phyloP scores from a whole-genome alignment of 2,329 filamentous ascomycete genomes.

The Cladosporium velox region DNA sequence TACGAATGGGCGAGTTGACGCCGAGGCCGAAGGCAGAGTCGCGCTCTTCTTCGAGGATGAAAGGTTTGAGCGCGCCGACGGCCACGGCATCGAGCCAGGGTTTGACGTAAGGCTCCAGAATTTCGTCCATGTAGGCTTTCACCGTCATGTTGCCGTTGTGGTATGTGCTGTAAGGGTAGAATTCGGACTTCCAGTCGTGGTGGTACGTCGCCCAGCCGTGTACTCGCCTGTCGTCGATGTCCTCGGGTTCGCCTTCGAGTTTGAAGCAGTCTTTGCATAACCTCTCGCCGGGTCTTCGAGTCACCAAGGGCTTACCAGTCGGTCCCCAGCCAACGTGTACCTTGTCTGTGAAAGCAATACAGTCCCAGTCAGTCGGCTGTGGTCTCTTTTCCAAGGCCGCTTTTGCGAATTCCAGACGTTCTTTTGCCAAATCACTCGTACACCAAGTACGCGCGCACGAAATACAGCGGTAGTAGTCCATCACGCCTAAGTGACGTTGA shows the following conservation, averaged over 20 bases:
- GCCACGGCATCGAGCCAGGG: slow-evolving; percentile 7
- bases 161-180: slow-evolving; percentile 7
- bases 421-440: not conserved
- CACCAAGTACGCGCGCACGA: slow-evolving; percentile 9
- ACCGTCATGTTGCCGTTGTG: slow-evolving; percentile 13
- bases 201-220: slow-evolving; percentile 10
- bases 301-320: not conserved
- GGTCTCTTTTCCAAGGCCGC: not conserved
- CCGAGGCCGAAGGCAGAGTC: not conserved
- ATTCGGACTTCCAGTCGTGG: slow-evolving; percentile 4
- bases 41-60: not conserved
- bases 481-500: not conserved
- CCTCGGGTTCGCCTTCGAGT: not conserved
- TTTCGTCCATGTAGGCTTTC: slow-evolving; percentile 2
- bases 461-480: not conserved
- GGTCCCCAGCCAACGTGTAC: slow-evolving; percentile 10
- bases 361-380: not conserved
- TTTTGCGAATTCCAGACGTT: slow-evolving; percentile 2
- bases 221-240: not conserved
- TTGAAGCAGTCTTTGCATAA: slow-evolving; percentile 4
- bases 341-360: slow-evolving; percentile 1
- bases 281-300: not conserved
- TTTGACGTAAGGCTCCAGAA: not conserved
- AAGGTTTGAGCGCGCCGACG: not conserved
- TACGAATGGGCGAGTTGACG: not conserved